Evolutionary conservation across 208 protist species (phyloP).

Genomic region (Spongospora subterranea): DNA sequence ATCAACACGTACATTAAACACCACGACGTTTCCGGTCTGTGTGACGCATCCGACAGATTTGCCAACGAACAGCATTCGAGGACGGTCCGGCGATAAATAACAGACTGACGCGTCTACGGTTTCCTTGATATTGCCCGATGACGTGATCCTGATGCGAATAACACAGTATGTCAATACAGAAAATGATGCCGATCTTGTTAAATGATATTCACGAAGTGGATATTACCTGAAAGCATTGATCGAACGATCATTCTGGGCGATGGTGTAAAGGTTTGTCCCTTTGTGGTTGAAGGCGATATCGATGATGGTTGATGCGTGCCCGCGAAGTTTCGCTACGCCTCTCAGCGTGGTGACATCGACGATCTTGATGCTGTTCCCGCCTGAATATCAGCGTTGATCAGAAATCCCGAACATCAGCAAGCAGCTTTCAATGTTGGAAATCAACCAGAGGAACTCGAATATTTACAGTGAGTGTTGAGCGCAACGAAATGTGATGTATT

Average conservation of each 20-base stretch:
- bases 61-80: background rate
- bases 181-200: background rate
- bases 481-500: too few species aligned
- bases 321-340: conserved; percentile 1
- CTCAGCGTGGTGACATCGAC: background rate
- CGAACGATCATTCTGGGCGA: background rate
- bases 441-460: too few species aligned
- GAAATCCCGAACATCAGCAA: conserved; percentile 20
- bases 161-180: too few species aligned
- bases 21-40: conserved; percentile 30
- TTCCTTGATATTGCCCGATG: background rate
- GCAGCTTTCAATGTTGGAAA: too few species aligned
- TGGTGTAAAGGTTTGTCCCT: background rate
- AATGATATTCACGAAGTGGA: background rate
- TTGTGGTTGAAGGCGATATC: background rate
- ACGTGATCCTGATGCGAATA: background rate
- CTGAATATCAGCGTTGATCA: background rate
- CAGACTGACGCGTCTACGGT: background rate
- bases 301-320: background rate
- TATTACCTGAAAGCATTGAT: conserved; percentile 16
- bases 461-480: too few species aligned
- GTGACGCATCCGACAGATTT: background rate
- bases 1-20: conserved; percentile 49
- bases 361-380: background rate
- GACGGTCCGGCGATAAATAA: background rate